These are phyloP conservation scores for Ilyonectria mors-panacis DNA, from an alignment of 2,329 filamentous ascomycete species.

Conservation along the genomic window DNA sequence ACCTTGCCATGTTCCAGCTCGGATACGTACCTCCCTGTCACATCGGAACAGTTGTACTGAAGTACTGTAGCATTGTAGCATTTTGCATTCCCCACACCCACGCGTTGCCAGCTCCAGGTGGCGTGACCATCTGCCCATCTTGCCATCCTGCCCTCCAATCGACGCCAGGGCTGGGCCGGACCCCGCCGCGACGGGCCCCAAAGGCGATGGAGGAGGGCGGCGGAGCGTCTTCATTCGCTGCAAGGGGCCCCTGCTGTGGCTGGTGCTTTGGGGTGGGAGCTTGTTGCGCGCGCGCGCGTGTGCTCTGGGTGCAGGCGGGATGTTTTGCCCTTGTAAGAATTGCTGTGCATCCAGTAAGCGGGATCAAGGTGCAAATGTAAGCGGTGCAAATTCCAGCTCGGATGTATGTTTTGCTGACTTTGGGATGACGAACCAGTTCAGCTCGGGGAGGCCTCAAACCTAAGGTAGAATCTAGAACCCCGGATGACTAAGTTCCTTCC, in stretches of 20 bases:
- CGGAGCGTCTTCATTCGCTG: not conserved
- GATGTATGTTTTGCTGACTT: not conserved
- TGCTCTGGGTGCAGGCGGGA: not conserved
- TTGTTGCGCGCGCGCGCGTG: not conserved
- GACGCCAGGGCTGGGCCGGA: conserved; percentile 32
- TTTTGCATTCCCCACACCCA: conserved; percentile 16
- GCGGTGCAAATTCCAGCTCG: not conserved
- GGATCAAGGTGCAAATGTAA: no score
- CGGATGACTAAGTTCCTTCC: no score
- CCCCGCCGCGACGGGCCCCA: conserved; percentile 34
- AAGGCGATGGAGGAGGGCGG: not conserved
- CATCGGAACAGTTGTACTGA: not conserved
- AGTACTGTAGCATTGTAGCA: not conserved
- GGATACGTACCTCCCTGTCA: not conserved
- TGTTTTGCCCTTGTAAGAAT: no score
- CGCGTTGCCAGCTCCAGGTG: conserved; percentile 24
- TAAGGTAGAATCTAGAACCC: no score
- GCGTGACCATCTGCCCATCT: conserved; percentile 48
- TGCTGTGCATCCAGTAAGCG: no score
- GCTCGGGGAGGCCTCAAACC: no score
- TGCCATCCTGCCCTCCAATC: conserved; percentile 8
- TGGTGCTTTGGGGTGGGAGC: not conserved
- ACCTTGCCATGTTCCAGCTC: not conserved
- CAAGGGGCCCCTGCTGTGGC: not conserved
- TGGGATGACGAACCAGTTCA: not conserved